phyloP scores from a whole-genome alignment of 1,284 basidiomycete species.

The Clitocybe nebularis region DNA sequence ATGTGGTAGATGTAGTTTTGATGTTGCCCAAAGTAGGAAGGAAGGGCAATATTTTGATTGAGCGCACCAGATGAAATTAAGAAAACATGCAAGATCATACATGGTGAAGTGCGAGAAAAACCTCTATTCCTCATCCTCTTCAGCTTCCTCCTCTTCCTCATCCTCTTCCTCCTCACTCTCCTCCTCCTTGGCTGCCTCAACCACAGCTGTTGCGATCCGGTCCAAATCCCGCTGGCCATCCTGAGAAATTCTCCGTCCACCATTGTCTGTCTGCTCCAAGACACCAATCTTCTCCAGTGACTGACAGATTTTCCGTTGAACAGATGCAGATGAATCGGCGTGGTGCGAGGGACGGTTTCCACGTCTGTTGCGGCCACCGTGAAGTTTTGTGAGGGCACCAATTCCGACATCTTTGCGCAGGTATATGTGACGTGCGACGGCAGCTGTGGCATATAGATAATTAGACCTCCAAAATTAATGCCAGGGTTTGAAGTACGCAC shows the following conservation, averaged over 20 bases:
- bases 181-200: constrained; percentile 83
- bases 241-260: constrained; percentile 94
- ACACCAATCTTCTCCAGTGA: constrained; percentile 99
- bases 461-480: constrained; percentile 11
- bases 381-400: constrained; percentile 94
- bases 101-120: constrained; percentile 16
- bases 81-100: constrained; percentile 38
- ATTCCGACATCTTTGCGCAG: constrained; percentile 98
- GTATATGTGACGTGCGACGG: constrained; percentile 99
- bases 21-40: too few relatives aligned
- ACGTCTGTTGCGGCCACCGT: constrained; percentile 94
- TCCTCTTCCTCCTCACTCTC: constrained; percentile 88
- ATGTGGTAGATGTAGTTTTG: too few relatives aligned
- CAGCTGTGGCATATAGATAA: constrained; percentile 52
- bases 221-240: constrained; percentile 98
- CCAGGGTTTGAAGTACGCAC: constrained; percentile 41
- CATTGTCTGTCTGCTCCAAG: constrained; percentile 90
- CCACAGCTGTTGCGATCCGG: constrained; percentile 96
- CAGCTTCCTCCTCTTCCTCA: constrained; percentile 74
- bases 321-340: constrained; percentile 80
- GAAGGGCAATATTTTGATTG: constrained; percentile 24
- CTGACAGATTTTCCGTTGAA: constrained; percentile 92
- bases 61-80: constrained; percentile 34
- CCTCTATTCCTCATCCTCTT: constrained; percentile 49
- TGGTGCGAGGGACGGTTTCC: constrained; percentile 97